Evolutionary conservation across 2,329 filamentous ascomycete genomes (phyloP).

Genomic region (Monilinia aucupariae): DNA sequence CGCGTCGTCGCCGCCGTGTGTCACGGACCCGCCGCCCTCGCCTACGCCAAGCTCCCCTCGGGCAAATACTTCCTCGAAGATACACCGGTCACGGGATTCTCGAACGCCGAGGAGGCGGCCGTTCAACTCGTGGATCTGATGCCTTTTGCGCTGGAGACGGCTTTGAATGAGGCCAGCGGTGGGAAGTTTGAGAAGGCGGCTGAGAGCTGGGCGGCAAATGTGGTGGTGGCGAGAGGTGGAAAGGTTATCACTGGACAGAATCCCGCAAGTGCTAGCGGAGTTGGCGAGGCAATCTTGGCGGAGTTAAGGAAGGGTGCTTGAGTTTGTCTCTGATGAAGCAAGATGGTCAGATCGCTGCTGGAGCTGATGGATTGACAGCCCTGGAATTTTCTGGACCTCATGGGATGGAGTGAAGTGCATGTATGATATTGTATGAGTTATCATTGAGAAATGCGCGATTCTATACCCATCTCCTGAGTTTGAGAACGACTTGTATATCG

Average conservation of each 20-base stretch:
- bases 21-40: constrained; percentile 61
- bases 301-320: not conserved
- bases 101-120: constrained; percentile 47
- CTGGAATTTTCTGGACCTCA: not conserved
- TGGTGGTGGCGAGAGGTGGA: constrained; percentile 35
- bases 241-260: constrained; percentile 44
- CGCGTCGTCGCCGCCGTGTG: constrained; percentile 64
- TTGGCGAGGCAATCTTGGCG: constrained; percentile 39
- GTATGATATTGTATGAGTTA: not conserved
- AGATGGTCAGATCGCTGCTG: not conserved
- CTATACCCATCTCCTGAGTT: too few species aligned
- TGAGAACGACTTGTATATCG: too few species aligned
- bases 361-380: not conserved
- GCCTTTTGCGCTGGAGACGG: constrained; percentile 58
- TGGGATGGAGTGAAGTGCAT: not conserved
- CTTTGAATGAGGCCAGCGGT: constrained; percentile 44
- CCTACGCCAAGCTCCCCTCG: constrained; percentile 46
- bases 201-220: constrained; percentile 38
- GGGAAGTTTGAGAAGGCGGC: constrained; percentile 53
- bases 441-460: not conserved
- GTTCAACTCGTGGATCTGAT: constrained; percentile 39
- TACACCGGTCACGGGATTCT: constrained; percentile 55
- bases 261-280: constrained; percentile 38
- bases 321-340: not conserved
- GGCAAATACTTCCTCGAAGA: constrained; percentile 52